phyloP scores from a whole-genome alignment of 805 yeast species.

The Metschnikowia koreensis region DNA sequence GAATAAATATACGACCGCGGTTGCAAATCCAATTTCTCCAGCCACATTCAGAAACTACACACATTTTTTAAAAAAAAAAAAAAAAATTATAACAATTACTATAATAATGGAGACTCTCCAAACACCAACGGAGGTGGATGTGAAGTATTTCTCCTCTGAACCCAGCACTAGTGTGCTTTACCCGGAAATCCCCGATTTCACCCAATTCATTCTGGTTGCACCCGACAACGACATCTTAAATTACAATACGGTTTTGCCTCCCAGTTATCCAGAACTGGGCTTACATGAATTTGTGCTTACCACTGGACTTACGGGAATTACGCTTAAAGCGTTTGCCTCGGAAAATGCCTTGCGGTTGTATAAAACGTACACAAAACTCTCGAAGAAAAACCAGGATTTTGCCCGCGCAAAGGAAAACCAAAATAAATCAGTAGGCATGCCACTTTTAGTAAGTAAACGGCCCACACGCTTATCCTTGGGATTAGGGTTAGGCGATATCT shows the following conservation, averaged over 20 bases:
- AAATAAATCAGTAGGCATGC: slow-evolving; percentile 10
- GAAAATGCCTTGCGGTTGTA: slow-evolving; percentile 9
- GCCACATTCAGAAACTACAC: neutral
- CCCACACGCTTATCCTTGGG: neutral
- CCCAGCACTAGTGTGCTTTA: neutral
- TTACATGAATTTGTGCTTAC: slow-evolving; percentile 7
- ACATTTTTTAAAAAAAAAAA: no score
- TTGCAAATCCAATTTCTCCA: neutral
- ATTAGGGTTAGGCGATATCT: slow-evolving; percentile 9
- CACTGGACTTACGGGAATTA: slow-evolving; percentile 5
- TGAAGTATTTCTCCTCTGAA: neutral
- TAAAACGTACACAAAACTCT: slow-evolving; percentile 8
- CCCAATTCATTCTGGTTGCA: neutral
- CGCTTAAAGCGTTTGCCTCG: slow-evolving; percentile 10
- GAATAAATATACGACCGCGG: neutral
- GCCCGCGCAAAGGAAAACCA: slow-evolving; percentile 12
- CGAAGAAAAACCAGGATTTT: slow-evolving; percentile 4
- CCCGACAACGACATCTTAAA: neutral
- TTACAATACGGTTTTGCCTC: slow-evolving; percentile 1
- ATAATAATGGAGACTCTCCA: neutral
- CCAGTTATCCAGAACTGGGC: slow-evolving; percentile 1
- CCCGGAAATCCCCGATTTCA: neutral
- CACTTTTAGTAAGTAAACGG: slow-evolving; percentile 11
- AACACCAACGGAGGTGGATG: neutral
- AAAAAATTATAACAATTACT: no score